Percentiles rank a stretch among this genome's conserved stretches.
These are phyloP conservation scores for Phytophthora kernoviae DNA, from an alignment of 352 stramenopile species.

Conservation along the genomic window DNA sequence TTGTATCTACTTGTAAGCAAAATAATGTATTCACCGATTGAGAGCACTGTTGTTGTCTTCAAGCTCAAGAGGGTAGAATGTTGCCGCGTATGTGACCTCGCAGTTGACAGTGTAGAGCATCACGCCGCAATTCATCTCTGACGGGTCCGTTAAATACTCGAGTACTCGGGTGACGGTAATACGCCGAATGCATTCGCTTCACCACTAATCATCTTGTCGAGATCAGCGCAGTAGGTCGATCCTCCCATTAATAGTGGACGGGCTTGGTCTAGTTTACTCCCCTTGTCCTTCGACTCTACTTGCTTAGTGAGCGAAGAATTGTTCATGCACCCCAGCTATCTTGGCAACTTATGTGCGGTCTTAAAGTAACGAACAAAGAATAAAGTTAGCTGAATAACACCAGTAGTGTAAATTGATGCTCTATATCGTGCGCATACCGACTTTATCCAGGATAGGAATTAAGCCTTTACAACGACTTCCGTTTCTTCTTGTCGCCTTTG, in stretches of 20 bases:
- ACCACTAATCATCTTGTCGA: conserved; percentile 12
- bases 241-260: conserved; percentile 5
- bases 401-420: too few species aligned
- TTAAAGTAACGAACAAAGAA: too few species aligned
- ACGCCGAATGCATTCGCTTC: conserved; percentile 11
- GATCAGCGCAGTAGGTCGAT: conserved; percentile 14
- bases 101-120: conserved; percentile 9
- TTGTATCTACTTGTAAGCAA: neutral
- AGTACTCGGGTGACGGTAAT: conserved; percentile 11
- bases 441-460: too few species aligned
- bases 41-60: conserved; percentile 20
- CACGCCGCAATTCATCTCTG: conserved; percentile 8
- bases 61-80: conserved; percentile 11
- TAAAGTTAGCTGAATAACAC: too few species aligned
- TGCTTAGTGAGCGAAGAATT: too few species aligned
- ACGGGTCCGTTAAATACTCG: conserved; percentile 16
- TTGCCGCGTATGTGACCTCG: neutral
- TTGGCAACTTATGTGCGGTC: too few species aligned
- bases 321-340: too few species aligned
- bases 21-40: neutral
- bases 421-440: too few species aligned
- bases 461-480: too few species aligned
- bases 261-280: too few species aligned
- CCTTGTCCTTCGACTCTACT: too few species aligned
- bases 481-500: too few species aligned